Base-by-base conservation (phyloP, 2,329 filamentous ascomycete species). In the Ploettnerulaceae sp. region DNA sequence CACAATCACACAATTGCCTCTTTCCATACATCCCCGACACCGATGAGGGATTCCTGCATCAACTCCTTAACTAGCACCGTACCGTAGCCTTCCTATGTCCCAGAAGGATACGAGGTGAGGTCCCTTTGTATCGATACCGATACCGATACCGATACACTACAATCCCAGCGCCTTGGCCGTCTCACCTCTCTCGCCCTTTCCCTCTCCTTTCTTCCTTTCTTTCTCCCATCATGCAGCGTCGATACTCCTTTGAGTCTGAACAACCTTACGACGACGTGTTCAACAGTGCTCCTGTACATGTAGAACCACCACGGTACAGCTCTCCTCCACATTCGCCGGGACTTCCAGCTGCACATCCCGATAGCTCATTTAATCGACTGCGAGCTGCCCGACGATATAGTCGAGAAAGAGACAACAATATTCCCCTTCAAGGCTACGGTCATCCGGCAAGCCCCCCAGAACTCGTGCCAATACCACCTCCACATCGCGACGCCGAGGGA, bases 401-500 rank as follows among this genome's bases (percentile, higher is more conserved):
- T 47, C 50, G 39, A 47, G 47, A 52, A 18, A 39, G 39, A 49
- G 47, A 45, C 17, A 42, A 45, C 18, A 44, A 44, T 42, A 45
- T 31, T 39, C 49, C 45, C n/a, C 38, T 48, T 11, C 47, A 52
- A 32, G 49, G 37, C 35, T 53, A 57, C 47, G 49, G 20, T 20
- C 38, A 52, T 39, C 46, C 50, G 21, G 47, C 46, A 28, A 55
- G 41, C 46, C 47, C 47, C 20, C 31, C 28, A 5, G 12, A 34
- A 41, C 49, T 50, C 15, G 25, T 45, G 49, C 42, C 42, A 20
- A 48, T 55, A 33, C 60, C 64, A 41, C 52, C 56, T 38, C 61
- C 61, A 12, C 64, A 67, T 51, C 61, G 60, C 24, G 53, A 57
- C 31, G 26, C 48, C 17, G 53, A 56, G 56, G 59, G 52, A 35